These are phyloP conservation scores for Moesziomyces antarcticus DNA, from an alignment of 1,284 basidiomycete genomes.

Conservation along the genomic window DNA sequence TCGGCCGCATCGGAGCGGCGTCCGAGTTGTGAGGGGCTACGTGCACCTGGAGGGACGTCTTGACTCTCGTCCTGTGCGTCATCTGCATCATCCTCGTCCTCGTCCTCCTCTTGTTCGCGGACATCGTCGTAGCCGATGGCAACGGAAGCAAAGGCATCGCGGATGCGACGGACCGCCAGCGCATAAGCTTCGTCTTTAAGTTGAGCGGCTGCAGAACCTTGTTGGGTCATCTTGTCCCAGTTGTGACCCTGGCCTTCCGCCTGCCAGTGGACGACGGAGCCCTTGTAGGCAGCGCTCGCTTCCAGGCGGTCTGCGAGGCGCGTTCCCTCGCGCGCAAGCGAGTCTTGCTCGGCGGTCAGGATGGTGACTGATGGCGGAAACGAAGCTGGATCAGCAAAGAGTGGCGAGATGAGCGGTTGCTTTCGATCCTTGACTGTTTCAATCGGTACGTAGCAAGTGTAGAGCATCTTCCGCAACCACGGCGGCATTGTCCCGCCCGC, in stretches of 20 bases:
- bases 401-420: conserved; percentile 44
- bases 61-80: background rate
- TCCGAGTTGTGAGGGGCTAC: background rate
- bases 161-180: conserved; percentile 24
- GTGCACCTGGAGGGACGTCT: background rate
- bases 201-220: conserved; percentile 23
- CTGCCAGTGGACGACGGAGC: conserved; percentile 39
- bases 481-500: conserved; percentile 45
- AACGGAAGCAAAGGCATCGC: conserved; percentile 32
- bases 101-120: conserved; percentile 13
- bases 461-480: conserved; percentile 40
- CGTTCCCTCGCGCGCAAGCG: conserved; percentile 37
- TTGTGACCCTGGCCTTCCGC: conserved; percentile 52
- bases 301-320: conserved; percentile 31
- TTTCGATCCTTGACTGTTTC: conserved; percentile 33
- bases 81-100: conserved; percentile 19
- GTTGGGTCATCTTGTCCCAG: conserved; percentile 54
- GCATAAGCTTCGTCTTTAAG: conserved; percentile 44
- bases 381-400: conserved; percentile 27
- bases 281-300: conserved; percentile 9
- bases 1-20: conserved; percentile 1
- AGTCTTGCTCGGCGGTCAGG: conserved; percentile 43
- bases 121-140: conserved; percentile 21
- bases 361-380: conserved; percentile 43
- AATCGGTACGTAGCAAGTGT: conserved; percentile 40